Percentiles rank a stretch among this genome's conserved stretches.
Evolutionary conservation across 257 asterid species (phyloP).

Genomic region (Salvia splendens): DNA sequence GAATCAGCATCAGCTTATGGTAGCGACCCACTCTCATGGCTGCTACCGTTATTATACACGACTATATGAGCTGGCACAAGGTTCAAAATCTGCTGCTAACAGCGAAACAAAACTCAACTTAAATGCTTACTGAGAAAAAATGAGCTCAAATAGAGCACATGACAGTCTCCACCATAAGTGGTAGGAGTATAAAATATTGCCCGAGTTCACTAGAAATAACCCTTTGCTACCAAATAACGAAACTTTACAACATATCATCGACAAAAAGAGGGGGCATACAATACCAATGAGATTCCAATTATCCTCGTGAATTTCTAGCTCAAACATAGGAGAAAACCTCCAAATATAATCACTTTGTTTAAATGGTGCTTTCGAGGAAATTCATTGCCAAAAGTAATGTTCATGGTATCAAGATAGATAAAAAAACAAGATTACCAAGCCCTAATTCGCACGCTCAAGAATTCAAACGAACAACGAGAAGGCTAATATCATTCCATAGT

Average conservation of each 20-base stretch:
- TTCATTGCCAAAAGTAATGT: conserved; percentile 5
- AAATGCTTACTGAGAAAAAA: background rate
- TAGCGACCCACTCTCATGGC: background rate
- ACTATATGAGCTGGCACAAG: background rate
- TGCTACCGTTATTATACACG: background rate
- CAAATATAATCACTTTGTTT: background rate
- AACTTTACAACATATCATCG: background rate
- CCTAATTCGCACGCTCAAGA: background rate
- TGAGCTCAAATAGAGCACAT: background rate
- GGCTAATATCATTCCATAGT: background rate
- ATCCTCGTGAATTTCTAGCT: background rate
- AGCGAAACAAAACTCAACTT: background rate
- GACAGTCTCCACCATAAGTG: background rate
- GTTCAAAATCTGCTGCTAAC: background rate
- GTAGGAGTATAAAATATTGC: background rate
- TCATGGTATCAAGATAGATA: background rate
- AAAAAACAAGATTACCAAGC: background rate
- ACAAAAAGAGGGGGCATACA: background rate
- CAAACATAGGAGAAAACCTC: background rate
- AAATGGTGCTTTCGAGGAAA: background rate
- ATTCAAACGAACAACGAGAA: background rate
- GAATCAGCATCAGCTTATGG: conserved; percentile 4
- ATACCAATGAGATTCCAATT: background rate
- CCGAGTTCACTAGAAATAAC: background rate
- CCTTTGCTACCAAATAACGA: background rate